These are phyloP conservation scores for Niebla homalea DNA, from an alignment of 495 filamentous ascomycete genomes.

Conservation along the genomic window DNA sequence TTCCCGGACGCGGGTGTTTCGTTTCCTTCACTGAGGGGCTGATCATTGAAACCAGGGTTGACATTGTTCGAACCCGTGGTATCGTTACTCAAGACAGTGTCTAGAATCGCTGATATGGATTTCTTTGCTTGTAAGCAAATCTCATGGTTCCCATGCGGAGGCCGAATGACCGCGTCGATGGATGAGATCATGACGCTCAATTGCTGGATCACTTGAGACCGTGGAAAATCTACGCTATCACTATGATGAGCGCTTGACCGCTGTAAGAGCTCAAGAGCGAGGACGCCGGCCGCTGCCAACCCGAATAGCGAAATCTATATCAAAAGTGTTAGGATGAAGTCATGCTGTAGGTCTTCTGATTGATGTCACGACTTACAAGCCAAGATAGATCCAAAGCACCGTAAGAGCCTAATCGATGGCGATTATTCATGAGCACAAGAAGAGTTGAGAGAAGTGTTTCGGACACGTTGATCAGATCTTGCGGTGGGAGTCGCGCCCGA, in stretches of 20 bases:
- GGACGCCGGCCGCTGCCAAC: slow-evolving; percentile 43
- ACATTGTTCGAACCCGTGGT: too few species aligned
- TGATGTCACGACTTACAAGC: slow-evolving; percentile 31
- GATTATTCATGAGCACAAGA: slow-evolving; percentile 29
- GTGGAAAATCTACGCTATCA: slow-evolving; percentile 29
- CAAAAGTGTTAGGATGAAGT: slow-evolving; percentile 13
- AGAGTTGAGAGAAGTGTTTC: slow-evolving; percentile 35
- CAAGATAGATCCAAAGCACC: slow-evolving; percentile 38
- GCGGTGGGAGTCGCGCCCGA: slow-evolving; percentile 31
- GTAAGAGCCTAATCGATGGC: slow-evolving; percentile 35
- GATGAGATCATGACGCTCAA: slow-evolving; percentile 50
- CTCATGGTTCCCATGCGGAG: slow-evolving; percentile 40
- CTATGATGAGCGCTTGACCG: slow-evolving; percentile 35
- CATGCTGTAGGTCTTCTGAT: not conserved
- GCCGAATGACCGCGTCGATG: slow-evolving; percentile 37
- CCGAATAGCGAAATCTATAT: slow-evolving; percentile 37
- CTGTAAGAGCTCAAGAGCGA: slow-evolving; percentile 47
- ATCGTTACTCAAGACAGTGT: slow-evolving; percentile 20
- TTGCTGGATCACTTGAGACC: slow-evolving; percentile 49
- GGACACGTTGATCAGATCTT: slow-evolving; percentile 19
- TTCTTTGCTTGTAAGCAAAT: slow-evolving; percentile 37
- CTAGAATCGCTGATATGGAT: slow-evolving; percentile 30
- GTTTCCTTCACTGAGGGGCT: not conserved
- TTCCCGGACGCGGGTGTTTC: not conserved
- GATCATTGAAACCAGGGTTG: not conserved